Evolutionary conservation across 2,329 filamentous ascomycete species (phyloP), one percentile per base, ranked within the genome.

Genomic region (Xylaria sp.): DNA sequence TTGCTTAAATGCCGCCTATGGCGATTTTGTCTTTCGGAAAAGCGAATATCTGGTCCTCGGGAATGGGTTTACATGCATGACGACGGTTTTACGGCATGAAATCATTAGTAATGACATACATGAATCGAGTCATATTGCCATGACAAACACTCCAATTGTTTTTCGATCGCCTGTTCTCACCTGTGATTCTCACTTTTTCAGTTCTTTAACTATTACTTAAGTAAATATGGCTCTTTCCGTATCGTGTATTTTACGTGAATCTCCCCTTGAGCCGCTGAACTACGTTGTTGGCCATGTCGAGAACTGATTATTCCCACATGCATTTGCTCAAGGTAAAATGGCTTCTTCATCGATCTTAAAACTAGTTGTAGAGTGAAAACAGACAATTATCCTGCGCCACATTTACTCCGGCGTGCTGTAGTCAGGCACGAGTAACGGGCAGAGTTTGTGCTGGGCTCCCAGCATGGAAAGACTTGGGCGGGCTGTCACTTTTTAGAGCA

Each of bases 1-100:
- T 87, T 79, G 80, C 84, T 63, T 81, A 81, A 74, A 73, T 61
- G 72, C 71, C 69, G 55, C 70, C 57, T 68, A 68, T 71, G 75
- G 74, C 74, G 70, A 75, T 69, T 73, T 69, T 73, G 65, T 74
- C 63, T 68, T 74, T 74, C 70, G 65, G 66, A 70, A 71, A 71
- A 74, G 74, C 73, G 73, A 65, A 68, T 68, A 59, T 73, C 66
- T 66, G 76, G 74, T 75, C 72, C 70, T 74, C 70, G 76, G 77
- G 74, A 76, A 77, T 76, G 76, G 74, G 76, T 74, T 75, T 70
- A 72, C 70, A 73, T 72, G 72, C 73, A 74, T 77, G 75, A 77
- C 68, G 66, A 68, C 71, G 72, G 76, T 71, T 74, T 74, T 76
- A 74, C 71, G 76, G 73, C 71, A 78, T 76, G 74, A 75, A 75